Conservation (phyloP, 2,329 filamentous ascomycete species). For the Chrysoporthe deuterocubensis region DNA sequence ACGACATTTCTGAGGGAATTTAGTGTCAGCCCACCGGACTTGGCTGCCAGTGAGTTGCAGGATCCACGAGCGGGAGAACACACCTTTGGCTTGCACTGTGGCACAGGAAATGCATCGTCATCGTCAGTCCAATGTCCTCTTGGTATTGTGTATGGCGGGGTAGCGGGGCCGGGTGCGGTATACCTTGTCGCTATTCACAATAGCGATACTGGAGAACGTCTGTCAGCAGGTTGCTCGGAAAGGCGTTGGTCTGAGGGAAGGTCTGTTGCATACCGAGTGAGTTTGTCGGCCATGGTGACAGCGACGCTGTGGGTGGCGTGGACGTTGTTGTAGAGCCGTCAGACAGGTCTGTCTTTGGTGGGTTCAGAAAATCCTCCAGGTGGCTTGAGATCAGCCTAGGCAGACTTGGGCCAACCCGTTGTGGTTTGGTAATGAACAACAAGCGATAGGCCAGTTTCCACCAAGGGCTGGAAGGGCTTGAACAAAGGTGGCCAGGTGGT, state of each 20-base stretch:
- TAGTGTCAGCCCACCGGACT: conserved; percentile 20
- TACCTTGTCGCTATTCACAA: conserved; percentile 98
- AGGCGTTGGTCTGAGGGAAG: not conserved
- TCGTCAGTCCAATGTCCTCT: conserved; percentile 41
- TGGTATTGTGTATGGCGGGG: conserved; percentile 38
- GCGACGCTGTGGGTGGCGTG: conserved; percentile 6
- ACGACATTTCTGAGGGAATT: conserved; percentile 77
- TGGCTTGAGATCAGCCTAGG: conserved; percentile 5
- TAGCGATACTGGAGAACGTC: conserved; percentile 79
- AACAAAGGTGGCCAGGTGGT: conserved; percentile 3
- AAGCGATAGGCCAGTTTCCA: conserved; percentile 15
- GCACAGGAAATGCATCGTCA: conserved; percentile 34
- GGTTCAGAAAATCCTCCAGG: conserved; percentile 7
- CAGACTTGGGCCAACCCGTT: conserved; percentile 6
- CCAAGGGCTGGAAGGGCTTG: conserved; percentile 12
- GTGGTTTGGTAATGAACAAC: conserved; percentile 15
- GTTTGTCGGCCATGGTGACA: conserved; percentile 81
- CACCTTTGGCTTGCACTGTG: conserved; percentile 87
- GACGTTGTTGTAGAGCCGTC: conserved; percentile 23
- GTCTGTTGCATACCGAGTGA: conserved; percentile 73
- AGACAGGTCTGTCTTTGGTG: conserved; percentile 10
- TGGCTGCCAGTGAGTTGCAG: not conserved
- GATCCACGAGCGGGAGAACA: conserved; percentile 18
- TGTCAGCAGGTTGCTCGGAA: conserved; percentile 29
- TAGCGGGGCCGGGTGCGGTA: conserved; percentile 44